These are phyloP conservation scores for Pleodorina starrii DNA, from an alignment of 139 green algal species.

Conservation along the genomic window DNA sequence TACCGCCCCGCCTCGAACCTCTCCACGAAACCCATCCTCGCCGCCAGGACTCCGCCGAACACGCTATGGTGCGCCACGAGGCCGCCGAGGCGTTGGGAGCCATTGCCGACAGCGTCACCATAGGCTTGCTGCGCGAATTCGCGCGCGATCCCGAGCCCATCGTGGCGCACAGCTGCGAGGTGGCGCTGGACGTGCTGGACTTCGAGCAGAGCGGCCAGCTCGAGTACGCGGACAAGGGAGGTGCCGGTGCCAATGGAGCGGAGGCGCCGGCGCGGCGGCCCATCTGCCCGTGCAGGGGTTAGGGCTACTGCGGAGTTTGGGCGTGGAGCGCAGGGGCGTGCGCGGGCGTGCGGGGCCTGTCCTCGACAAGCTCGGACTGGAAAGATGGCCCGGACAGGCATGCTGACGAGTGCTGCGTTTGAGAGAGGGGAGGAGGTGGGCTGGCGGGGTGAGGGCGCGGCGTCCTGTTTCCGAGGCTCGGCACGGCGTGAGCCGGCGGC, in stretches of 20 bases:
- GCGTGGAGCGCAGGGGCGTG: too few species aligned
- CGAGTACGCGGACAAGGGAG: conserved; percentile 81
- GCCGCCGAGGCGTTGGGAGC: conserved; percentile 96
- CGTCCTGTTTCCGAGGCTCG: too few species aligned
- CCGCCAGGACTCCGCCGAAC: conserved; percentile 81
- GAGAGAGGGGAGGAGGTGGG: too few species aligned
- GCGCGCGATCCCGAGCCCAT: conserved; percentile 88
- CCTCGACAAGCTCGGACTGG: too few species aligned
- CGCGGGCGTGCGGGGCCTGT: too few species aligned
- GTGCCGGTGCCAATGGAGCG: background rate
- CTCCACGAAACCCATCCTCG: too few species aligned
- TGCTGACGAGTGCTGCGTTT: too few species aligned
- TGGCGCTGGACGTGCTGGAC: conserved; percentile 96
- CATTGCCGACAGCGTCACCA: conserved; percentile 74
- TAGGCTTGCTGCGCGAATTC: conserved; percentile 81
- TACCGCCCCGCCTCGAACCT: too few species aligned
- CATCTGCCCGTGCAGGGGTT: conserved; percentile 44
- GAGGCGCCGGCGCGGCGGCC: background rate
- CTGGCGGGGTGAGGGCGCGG: too few species aligned
- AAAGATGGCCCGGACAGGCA: too few species aligned
- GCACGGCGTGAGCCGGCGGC: too few species aligned
- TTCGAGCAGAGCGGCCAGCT: conserved; percentile 87
- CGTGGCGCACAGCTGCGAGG: conserved; percentile 95
- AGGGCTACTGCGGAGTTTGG: too few species aligned
- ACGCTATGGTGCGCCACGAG: conserved; percentile 99